Evolutionary conservation across 306 rosid genomes (phyloP).

Genomic region (Castanospermum australe): DNA sequence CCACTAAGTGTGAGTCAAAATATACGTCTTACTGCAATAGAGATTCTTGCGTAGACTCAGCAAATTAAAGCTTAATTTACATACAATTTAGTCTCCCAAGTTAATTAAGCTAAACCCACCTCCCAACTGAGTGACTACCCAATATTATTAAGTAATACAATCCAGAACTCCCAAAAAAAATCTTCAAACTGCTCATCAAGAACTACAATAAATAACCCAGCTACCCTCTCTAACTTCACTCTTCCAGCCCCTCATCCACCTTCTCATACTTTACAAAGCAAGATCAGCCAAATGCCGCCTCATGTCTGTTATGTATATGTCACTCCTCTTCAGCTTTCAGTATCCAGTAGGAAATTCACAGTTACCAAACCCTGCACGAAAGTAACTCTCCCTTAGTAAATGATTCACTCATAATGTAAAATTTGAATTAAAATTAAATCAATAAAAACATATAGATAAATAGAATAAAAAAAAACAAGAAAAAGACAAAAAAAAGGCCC

Average conservation of each 20-base stretch:
- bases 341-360: slow-evolving; percentile 80
- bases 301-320: not conserved
- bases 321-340: slow-evolving; percentile 30
- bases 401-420: not conserved
- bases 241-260: not conserved
- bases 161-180: slow-evolving; percentile 18
- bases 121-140: slow-evolving; percentile 1
- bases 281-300: slow-evolving; percentile 5
- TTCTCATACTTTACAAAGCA: slow-evolving; percentile 26
- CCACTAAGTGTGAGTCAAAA: not conserved
- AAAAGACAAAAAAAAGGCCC: not conserved
- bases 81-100: slow-evolving; percentile 16
- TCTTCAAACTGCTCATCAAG: slow-evolving; percentile 4
- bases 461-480: not conserved
- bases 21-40: not conserved
- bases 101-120: slow-evolving; percentile 22
- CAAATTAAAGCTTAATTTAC: not conserved
- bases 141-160: slow-evolving; percentile 21
- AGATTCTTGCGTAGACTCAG: too few relatives aligned
- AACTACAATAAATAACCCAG: slow-evolving; percentile 17
- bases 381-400: not conserved
- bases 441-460: not conserved
- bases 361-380: slow-evolving; percentile 69
- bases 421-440: not conserved
- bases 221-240: not conserved